phyloP scores from a whole-genome alignment of 257 asterid species.

The Asclepias syriaca region DNA sequence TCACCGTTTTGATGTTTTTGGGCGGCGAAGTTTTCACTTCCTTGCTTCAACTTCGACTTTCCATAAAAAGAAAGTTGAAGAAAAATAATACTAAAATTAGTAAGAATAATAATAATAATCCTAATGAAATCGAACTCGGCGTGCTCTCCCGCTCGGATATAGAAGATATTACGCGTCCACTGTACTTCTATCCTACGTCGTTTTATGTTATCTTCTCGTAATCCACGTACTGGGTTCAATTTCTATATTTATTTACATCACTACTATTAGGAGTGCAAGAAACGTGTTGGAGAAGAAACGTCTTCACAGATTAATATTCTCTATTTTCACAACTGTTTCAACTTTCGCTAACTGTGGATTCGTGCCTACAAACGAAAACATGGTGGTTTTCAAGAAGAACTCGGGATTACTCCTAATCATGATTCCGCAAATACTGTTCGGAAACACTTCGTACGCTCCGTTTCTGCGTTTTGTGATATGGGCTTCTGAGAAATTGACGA shows the following conservation, averaged over 20 bases:
- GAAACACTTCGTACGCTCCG: slow-evolving; percentile 49
- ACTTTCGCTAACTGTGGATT: slow-evolving; percentile 53
- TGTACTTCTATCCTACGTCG: slow-evolving; percentile 18
- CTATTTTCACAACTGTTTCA: slow-evolving; percentile 39
- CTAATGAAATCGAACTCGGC: slow-evolving; percentile 9
- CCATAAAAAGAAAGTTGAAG: slow-evolving; percentile 12
- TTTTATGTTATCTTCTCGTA: slow-evolving; percentile 25
- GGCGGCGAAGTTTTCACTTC: slow-evolving; percentile 53
- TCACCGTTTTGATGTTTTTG: slow-evolving; percentile 34
- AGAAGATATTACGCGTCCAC: background rate
- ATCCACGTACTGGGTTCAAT: slow-evolving; percentile 29
- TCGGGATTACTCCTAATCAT: slow-evolving; percentile 39
- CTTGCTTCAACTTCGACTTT: slow-evolving; percentile 28
- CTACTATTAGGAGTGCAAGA: slow-evolving; percentile 23
- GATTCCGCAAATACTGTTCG: slow-evolving; percentile 45
- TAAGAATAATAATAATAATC: no score
- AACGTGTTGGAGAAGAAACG: no score
- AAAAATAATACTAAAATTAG: no score
- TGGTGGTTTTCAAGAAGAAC: slow-evolving; percentile 41
- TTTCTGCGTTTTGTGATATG: slow-evolving; percentile 27
- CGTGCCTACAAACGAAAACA: slow-evolving; percentile 54
- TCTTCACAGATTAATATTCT: slow-evolving; percentile 27
- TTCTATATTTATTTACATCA: slow-evolving; percentile 24
- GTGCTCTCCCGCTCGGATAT: background rate
- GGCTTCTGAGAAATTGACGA: slow-evolving; percentile 18